A percentile compares a stretch with the other conserved stretches of the same genome.
Evolutionary conservation across 1,284 basidiomycete genomes (phyloP).

Genomic region (Ganoderma sinense): DNA sequence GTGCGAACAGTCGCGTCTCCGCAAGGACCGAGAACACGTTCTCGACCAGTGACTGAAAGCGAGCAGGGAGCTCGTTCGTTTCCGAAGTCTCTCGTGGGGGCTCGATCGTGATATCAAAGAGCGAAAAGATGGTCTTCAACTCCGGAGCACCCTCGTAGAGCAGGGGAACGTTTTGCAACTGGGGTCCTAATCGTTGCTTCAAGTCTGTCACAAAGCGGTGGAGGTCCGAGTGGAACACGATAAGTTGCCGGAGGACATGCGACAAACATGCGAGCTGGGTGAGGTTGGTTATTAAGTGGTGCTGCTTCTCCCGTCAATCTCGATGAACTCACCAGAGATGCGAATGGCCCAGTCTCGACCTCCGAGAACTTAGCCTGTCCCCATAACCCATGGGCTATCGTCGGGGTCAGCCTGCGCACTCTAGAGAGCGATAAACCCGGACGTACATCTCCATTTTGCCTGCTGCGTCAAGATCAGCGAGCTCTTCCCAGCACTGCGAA

Average conservation of each 20-base stretch:
- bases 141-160: slow-evolving; percentile 75
- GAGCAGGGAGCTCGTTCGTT: slow-evolving; percentile 65
- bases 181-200: slow-evolving; percentile 67
- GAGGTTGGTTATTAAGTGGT: background rate
- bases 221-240: slow-evolving; percentile 74
- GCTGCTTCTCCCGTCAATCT: background rate
- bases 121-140: slow-evolving; percentile 63
- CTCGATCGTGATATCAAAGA: slow-evolving; percentile 60
- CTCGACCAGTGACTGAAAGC: slow-evolving; percentile 74
- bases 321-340: slow-evolving; percentile 58
- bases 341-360: slow-evolving; percentile 69
- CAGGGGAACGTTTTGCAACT: slow-evolving; percentile 70
- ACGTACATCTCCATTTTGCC: slow-evolving; percentile 71
- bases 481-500: slow-evolving; percentile 71
- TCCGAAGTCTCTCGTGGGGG: slow-evolving; percentile 61
- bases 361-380: slow-evolving; percentile 77
- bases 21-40: slow-evolving; percentile 72
- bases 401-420: background rate
- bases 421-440: background rate
- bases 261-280: slow-evolving; percentile 68
- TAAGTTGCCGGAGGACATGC: slow-evolving; percentile 72
- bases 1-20: slow-evolving; percentile 69
- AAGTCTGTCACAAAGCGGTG: slow-evolving; percentile 69
- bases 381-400: slow-evolving; percentile 72
- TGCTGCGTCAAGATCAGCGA: slow-evolving; percentile 72